Evolutionary conservation across 2,329 filamentous ascomycete species (phyloP), one percentile per base, ranked within the genome.

Genomic region (Furcasterigmium furcatum): DNA sequence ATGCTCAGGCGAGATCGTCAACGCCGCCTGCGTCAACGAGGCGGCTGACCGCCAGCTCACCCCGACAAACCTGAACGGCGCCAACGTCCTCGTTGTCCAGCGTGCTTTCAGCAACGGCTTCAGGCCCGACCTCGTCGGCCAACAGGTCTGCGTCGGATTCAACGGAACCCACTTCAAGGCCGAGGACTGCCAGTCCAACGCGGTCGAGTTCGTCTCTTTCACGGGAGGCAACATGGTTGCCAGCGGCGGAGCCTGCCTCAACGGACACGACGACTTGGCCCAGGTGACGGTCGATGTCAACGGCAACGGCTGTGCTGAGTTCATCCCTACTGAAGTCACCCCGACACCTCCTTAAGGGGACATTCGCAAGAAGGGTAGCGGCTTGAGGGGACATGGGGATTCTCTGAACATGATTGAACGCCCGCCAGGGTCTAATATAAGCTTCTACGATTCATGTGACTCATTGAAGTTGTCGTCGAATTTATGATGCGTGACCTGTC

Each of bases 21-120:
- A 71, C 43, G 64, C 66, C 22, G 66, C 66, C 24, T 69, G 66
- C 42, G 65, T 60, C 41, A 50, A 64, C 49, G 55, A 55, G 3
- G 55, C 65, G 7, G 65, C 63, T 8, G 66, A 70, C 53, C 60
- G 67, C n/a, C 64, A 71, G 53, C 54, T 70, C 3, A 67, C 63
- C 4, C 64, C 66, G 12, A 59, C 61, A 8, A 67, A 60, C 8
- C 43, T 63, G 20, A 52, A 58, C 32, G 61, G 62, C 22, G 48
- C 53, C 21, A 44, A 58, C 25, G 62, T 66, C 4, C 59, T 71
- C 16, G 54, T 61, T 9, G 62, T 71, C 6, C 66, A 71, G 53
- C 60, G 65, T 25, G 49, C 56, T 8, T 70, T 69, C 51, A 58
- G 54, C 18, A 57, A 58, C n/a, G 65, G 55, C 20, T 70, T 70